phyloP scores from a whole-genome alignment of 805 yeast species.

The Yarrowia sp. region DNA sequence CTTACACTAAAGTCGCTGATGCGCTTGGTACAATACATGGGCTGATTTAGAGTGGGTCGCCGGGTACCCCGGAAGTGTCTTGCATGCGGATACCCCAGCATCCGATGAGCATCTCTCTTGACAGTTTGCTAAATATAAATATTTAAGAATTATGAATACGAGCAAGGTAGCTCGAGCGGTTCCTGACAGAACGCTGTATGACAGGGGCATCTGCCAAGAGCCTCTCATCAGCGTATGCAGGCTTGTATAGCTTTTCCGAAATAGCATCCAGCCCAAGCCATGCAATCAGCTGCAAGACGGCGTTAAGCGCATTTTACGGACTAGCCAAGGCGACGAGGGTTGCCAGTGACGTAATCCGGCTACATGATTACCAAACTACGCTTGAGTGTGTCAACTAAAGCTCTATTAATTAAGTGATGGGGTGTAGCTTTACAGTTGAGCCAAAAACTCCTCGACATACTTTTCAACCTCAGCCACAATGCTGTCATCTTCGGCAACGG shows the following conservation, averaged over 20 bases:
- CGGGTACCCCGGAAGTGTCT: too few species aligned
- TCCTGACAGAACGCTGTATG: not conserved
- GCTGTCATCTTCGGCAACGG: constrained; percentile 13
- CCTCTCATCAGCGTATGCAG: not conserved
- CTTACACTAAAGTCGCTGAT: too few species aligned
- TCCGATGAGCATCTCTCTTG: not conserved
- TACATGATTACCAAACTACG: too few species aligned
- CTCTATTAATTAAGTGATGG: not conserved
- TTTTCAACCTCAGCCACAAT: not conserved
- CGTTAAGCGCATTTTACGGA: not conserved
- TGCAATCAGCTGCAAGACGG: not conserved
- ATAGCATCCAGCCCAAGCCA: too few species aligned
- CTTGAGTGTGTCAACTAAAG: not conserved
- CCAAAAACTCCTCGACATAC: not conserved
- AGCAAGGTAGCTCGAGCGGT: not conserved
- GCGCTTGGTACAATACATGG: too few species aligned
- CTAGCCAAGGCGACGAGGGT: not conserved
- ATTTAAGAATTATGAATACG: not conserved
- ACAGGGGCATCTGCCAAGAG: not conserved
- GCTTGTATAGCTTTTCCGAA: not conserved
- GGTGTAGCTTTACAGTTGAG: not conserved
- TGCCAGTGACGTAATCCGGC: too few species aligned
- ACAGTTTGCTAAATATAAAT: not conserved
- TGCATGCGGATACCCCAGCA: not conserved
- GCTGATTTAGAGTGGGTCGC: too few species aligned